phyloP scores from a whole-genome alignment of 352 stramenopile species.

The Phytophthora kernoviae region DNA sequence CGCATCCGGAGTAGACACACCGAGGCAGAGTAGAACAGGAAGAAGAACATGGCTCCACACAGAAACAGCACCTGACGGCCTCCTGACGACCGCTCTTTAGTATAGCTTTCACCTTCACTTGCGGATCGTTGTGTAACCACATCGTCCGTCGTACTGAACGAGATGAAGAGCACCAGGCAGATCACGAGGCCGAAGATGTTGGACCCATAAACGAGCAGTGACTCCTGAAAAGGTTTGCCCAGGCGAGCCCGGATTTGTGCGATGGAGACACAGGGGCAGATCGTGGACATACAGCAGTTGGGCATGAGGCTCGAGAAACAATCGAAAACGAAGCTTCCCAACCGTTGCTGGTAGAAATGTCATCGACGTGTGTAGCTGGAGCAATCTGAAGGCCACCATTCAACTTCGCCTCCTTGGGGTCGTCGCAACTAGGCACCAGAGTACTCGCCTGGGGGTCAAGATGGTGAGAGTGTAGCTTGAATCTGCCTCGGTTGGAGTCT shows the following conservation, averaged over 20 bases:
- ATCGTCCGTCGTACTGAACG: slow-evolving; percentile 16
- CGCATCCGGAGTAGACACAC: slow-evolving; percentile 34
- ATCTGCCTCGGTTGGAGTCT: slow-evolving; percentile 25
- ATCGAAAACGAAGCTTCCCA: slow-evolving; percentile 45
- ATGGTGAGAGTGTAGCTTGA: slow-evolving; percentile 21
- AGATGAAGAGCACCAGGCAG: slow-evolving; percentile 36
- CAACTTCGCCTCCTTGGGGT: slow-evolving; percentile 25
- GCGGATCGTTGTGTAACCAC: not conserved
- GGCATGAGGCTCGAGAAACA: slow-evolving; percentile 43
- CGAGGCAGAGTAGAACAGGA: slow-evolving; percentile 25
- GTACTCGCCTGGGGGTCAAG: slow-evolving; percentile 28
- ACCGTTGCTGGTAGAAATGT: slow-evolving; percentile 12
- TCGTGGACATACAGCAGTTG: slow-evolving; percentile 45
- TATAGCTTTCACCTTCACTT: not conserved
- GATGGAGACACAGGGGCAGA: slow-evolving; percentile 47
- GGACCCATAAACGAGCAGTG: slow-evolving; percentile 28
- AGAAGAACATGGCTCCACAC: slow-evolving; percentile 19
- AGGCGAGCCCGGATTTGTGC: slow-evolving; percentile 40
- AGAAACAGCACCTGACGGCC: slow-evolving; percentile 27
- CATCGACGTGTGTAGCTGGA: slow-evolving; percentile 23
- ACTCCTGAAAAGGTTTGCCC: slow-evolving; percentile 32
- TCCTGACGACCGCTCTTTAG: slow-evolving; percentile 10
- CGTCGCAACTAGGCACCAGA: slow-evolving; percentile 3
- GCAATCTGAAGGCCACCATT: slow-evolving; percentile 7
- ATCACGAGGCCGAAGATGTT: slow-evolving; percentile 39